Evolutionary conservation across 805 yeast species (phyloP), one percentile per base, ranked within the genome.

Genomic region (Candida hungchunana): DNA sequence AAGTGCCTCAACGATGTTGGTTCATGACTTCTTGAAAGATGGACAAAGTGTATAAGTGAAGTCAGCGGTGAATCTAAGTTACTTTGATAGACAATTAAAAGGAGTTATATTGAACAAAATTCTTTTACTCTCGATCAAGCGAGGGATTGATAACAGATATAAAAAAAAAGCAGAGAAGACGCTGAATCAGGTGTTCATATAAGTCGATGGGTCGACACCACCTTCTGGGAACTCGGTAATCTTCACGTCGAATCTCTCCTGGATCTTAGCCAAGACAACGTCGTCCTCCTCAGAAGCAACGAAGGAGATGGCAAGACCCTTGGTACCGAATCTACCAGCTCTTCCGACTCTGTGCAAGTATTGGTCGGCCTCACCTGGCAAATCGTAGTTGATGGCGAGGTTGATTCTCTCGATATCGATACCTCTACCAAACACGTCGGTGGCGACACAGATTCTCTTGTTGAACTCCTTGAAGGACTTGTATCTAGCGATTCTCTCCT

Each of bases 281-380:
- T 87, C 88, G 60, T 93, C 98, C 47, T 80, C 90, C 55, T 79
- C 83, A 40, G 80, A 73, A 28, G 93, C 73, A 37, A 93, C 93
- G 48, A 90, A 85, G 27, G 96, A 86, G 40, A 93, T 75, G 36
- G 97, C 95, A 55, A 93, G 79, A 71, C 98, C 98, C 72, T 90
- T 90, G 61, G 98, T 90, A 73, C 98, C 98, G 57, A 90, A 90
- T 77, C 98, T 89, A 69, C 98, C 98, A 51, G 98, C 98, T 79
- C 98, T 88, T 60, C 98, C 98, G 46, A 90, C 98, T 73, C 98
- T 87, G 73, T 90, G 98, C 62, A 90, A 77, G 68, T 93, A 90
- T 67, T 93, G 97, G 66, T 90, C 97, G 47, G 97, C 96, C 70
- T 89, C 97, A 48, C 66, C 72, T 53, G 98, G 96, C 72, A 90